These are phyloP conservation scores for Saprolegnia diclina DNA, from an alignment of 352 stramenopile genomes.

Conservation along the genomic window DNA sequence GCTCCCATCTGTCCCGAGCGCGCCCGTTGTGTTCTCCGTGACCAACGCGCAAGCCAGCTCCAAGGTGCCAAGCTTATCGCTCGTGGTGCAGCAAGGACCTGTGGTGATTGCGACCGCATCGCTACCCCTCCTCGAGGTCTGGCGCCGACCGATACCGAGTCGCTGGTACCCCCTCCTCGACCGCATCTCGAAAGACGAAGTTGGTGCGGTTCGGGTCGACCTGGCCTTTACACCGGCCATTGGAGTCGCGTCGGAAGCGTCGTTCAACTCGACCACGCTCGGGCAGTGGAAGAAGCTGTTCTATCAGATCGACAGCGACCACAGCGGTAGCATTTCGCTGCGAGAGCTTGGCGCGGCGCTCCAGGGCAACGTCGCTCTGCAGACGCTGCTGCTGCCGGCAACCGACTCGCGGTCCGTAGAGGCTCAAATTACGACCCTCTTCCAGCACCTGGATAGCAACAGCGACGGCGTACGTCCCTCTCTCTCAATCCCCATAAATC, in stretches of 20 bases:
- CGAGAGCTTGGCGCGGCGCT: neutral
- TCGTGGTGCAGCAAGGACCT: neutral
- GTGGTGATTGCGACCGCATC: neutral
- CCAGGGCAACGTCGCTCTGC: neutral
- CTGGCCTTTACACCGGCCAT: neutral
- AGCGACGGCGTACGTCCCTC: neutral
- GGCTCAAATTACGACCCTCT: neutral
- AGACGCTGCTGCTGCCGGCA: neutral
- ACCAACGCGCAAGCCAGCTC: neutral
- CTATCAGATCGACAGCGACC: constrained; percentile 6
- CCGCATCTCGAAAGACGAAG: neutral
- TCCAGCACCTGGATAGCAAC: neutral
- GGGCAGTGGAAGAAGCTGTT: constrained; percentile 18
- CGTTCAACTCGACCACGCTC: neutral
- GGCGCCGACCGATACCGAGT: neutral
- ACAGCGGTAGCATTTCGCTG: constrained; percentile 1
- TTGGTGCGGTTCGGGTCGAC: neutral
- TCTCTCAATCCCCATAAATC: neutral
- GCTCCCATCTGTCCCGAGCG: neutral
- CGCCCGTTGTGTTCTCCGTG: neutral
- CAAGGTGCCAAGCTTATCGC: neutral
- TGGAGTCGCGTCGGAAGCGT: neutral
- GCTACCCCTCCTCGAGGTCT: neutral
- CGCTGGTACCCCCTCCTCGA: neutral
- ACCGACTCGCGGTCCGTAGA: neutral